phyloP scores from a whole-genome alignment of 192 early-diverging fungal species.

The Thamnidium elegans region DNA sequence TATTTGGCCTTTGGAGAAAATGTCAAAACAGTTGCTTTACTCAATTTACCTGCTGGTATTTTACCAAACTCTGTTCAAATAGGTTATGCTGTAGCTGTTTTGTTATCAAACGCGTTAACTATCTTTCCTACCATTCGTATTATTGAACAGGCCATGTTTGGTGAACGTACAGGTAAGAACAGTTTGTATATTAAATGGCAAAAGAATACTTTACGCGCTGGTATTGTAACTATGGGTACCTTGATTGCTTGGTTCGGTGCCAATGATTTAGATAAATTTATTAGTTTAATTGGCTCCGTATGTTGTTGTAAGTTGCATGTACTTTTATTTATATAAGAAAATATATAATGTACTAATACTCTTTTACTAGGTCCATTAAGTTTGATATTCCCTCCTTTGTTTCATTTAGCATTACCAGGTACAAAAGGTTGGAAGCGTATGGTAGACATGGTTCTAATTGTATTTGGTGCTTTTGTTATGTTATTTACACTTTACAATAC shows the following conservation, averaged over 20 bases:
- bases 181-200: conserved; percentile 64
- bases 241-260: conserved; percentile 69
- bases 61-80: conserved; percentile 69
- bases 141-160: conserved; percentile 74
- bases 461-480: conserved; percentile 56
- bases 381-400: conserved; percentile 85
- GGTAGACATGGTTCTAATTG: conserved; percentile 58
- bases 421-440: conserved; percentile 12
- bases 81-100: conserved; percentile 84
- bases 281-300: conserved; percentile 81
- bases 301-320: conserved; percentile 49
- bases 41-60: conserved; percentile 72
- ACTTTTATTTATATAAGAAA: neutral
- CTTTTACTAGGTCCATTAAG: conserved; percentile 48
- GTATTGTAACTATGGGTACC: conserved; percentile 61
- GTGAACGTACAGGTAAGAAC: conserved; percentile 58
- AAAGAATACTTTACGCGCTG: conserved; percentile 70
- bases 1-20: conserved; percentile 79
- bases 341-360: neutral
- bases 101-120: conserved; percentile 81
- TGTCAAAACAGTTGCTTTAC: conserved; percentile 78
- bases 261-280: conserved; percentile 83
- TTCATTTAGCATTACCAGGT: conserved; percentile 60
- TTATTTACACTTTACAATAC: conserved; percentile 35
- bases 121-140: conserved; percentile 90